Percentiles rank a stretch among this genome's conserved stretches.
phyloP scores from a whole-genome alignment of 164 flowering plant genomes.

The Liquidambar formosana region DNA sequence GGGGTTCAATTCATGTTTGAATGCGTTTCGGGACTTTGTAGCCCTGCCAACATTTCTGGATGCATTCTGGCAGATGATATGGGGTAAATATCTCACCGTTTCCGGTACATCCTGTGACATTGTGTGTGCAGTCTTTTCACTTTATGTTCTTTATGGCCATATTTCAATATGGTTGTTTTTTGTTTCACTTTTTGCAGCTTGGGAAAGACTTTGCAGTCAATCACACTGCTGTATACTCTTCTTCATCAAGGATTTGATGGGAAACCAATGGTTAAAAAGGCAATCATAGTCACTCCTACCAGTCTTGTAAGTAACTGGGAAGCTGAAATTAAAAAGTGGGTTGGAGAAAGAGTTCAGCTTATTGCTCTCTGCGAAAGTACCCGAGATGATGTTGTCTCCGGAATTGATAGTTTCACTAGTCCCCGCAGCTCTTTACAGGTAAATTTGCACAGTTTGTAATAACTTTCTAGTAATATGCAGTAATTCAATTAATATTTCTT shows the following conservation, averaged over 20 bases:
- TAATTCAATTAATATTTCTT: slow-evolving; percentile 21
- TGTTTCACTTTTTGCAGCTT: slow-evolving; percentile 52
- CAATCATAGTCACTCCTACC: slow-evolving; percentile 94
- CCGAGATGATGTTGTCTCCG: slow-evolving; percentile 82
- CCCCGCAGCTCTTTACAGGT: slow-evolving; percentile 73
- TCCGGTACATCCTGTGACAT: neutral
- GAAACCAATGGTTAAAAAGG: slow-evolving; percentile 88
- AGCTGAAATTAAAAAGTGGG: slow-evolving; percentile 94
- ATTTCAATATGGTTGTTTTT: neutral
- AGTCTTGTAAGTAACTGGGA: slow-evolving; percentile 99
- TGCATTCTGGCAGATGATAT: slow-evolving; percentile 99
- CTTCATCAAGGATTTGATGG: slow-evolving; percentile 96
- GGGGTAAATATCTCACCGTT: slow-evolving; percentile 62
- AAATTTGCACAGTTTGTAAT: slow-evolving; percentile 1
- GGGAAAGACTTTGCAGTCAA: slow-evolving; percentile 98
- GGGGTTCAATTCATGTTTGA: slow-evolving; percentile 99
- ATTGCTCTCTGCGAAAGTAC: slow-evolving; percentile 94
- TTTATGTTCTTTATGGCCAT: neutral
- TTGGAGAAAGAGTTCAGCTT: slow-evolving; percentile 79
- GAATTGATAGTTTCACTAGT: slow-evolving; percentile 67
- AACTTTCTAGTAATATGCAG: slow-evolving; percentile 8
- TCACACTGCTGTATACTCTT: slow-evolving; percentile 88
- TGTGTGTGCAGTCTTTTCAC: neutral
- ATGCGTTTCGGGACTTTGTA: slow-evolving; percentile 74
- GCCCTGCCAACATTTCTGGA: slow-evolving; percentile 57